Conservation (phyloP, 1,284 basidiomycete species). For the Leccinum pachyderme region DNA sequence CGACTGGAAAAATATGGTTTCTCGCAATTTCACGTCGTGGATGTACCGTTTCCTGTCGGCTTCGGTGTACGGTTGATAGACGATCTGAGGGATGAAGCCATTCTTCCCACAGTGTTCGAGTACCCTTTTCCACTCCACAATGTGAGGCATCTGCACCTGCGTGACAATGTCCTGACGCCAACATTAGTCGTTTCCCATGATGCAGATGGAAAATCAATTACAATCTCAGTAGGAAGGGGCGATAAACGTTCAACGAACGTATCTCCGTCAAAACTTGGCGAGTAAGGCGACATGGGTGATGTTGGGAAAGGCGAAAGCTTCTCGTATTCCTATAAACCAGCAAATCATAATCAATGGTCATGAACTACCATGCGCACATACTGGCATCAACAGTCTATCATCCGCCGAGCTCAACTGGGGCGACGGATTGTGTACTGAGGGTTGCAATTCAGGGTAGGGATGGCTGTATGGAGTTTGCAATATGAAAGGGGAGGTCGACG, state of each 20-base stretch:
- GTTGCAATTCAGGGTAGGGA: background rate
- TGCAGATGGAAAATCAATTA: conserved; percentile 7
- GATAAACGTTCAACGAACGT: background rate
- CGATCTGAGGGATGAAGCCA: conserved; percentile 59
- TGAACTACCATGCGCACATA: conserved; percentile 7
- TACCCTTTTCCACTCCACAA: conserved; percentile 27
- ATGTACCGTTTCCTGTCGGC: conserved; percentile 73
- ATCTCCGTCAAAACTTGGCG: conserved; percentile 6
- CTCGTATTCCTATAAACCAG: conserved; percentile 10
- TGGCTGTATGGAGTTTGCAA: conserved; percentile 16
- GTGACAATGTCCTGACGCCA: conserved; percentile 23
- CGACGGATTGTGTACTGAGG: conserved; percentile 8
- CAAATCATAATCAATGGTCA: background rate
- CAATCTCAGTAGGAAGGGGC: conserved; percentile 6
- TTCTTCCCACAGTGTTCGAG: conserved; percentile 31
- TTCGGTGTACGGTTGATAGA: conserved; percentile 71
- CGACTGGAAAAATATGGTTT: conserved; percentile 60
- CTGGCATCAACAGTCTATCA: conserved; percentile 1
- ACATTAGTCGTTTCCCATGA: conserved; percentile 7
- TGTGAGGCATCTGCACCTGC: conserved; percentile 24
- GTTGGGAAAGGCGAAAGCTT: conserved; percentile 4
- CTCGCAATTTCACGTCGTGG: conserved; percentile 58
- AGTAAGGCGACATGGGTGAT: conserved; percentile 15
- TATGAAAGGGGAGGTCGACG: conserved; percentile 18
- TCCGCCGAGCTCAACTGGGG: conserved; percentile 16